Conservation (phyloP, 345 rosid genomes). For the Boechera stricta region DNA sequence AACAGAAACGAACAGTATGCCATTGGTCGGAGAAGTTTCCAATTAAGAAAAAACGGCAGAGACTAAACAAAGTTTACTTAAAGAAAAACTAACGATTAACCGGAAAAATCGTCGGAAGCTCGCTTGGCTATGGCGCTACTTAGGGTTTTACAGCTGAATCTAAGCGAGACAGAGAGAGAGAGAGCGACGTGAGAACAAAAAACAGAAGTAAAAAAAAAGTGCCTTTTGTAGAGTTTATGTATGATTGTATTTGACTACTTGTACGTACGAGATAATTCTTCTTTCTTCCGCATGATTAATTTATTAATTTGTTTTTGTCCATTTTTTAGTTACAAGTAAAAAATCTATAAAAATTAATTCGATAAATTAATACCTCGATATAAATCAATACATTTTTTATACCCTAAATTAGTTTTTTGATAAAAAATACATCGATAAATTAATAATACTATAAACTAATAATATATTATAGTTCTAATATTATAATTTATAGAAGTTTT, state of each 20-base stretch:
- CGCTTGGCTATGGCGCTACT: slow-evolving; percentile 30
- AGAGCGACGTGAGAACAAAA: slow-evolving; percentile 14
- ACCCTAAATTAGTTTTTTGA: no score
- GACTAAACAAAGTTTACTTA: slow-evolving; percentile 24
- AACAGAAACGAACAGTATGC: slow-evolving; percentile 4
- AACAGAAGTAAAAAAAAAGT: neutral
- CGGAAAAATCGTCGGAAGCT: slow-evolving; percentile 15
- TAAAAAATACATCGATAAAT: no score
- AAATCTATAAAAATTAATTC: no score
- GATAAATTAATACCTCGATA: no score
- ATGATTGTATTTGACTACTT: slow-evolving; percentile 14
- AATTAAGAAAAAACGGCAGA: neutral
- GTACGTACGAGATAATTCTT: slow-evolving; percentile 18
- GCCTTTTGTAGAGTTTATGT: slow-evolving; percentile 27
- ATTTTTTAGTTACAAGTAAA: no score
- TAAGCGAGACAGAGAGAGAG: slow-evolving; percentile 29
- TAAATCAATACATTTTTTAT: no score
- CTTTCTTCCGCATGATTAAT: neutral
- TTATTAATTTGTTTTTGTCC: no score
- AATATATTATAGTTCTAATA: no score
- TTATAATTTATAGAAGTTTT: no score
- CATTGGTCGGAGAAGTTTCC: slow-evolving; percentile 12
- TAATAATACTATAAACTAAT: no score
- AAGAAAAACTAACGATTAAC: slow-evolving; percentile 21
- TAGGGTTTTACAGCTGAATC: slow-evolving; percentile 50